Base-by-base conservation (phyloP, 129 eudicot genomes). In the Logfia minima region DNA sequence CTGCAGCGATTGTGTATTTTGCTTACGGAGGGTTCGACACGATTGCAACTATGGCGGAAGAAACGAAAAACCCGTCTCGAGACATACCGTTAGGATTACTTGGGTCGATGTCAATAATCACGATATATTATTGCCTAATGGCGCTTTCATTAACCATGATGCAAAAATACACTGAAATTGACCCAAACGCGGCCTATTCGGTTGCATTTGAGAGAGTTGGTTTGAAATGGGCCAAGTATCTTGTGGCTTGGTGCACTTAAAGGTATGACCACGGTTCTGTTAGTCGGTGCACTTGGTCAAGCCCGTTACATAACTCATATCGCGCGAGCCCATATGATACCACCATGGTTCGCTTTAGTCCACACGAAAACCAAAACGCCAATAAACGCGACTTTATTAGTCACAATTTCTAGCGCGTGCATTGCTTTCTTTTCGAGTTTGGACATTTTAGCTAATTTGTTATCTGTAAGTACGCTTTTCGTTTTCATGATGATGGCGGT, bases 11-110 rank as follows among this genome's bases (percentile, higher is more conserved):
- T 18, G 94, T 89, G 8, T 89, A 89, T 68, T 89, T 89, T 56
- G 90, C 88, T 5, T 89, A 89, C 31, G 94, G 94, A 34, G 90
- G 94, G 10, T 89, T 89, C n/a, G 94, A 89, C 75, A 39, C 81
- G 16, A 89, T 89, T 4, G 94, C 90, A 16, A 89, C 94, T 1
- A 86, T 89, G 94, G 94, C 90, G 5, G 94, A 89, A 65, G 94
- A 89, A 78, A 89, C 94, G 3, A 86, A 64, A 19, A 86, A 89
- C 79, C 94, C 94, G 6, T 84, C 90, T 14, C 77, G 81, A 72
- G 94, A 89, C 59, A 89, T 89, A 80, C 94, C 94, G n/a, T 4
- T 89, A 18, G 94, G 94, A 16, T 77, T 89, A 62, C 87, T 89
- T 0, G 94, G 94, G 63, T 89, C 94, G 19, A 89, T 89, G 94